A percentile compares a stretch with the other conserved stretches of the same genome.
phyloP scores from a whole-genome alignment of 2,329 filamentous ascomycete genomes.

The Aspergillus amoenus region DNA sequence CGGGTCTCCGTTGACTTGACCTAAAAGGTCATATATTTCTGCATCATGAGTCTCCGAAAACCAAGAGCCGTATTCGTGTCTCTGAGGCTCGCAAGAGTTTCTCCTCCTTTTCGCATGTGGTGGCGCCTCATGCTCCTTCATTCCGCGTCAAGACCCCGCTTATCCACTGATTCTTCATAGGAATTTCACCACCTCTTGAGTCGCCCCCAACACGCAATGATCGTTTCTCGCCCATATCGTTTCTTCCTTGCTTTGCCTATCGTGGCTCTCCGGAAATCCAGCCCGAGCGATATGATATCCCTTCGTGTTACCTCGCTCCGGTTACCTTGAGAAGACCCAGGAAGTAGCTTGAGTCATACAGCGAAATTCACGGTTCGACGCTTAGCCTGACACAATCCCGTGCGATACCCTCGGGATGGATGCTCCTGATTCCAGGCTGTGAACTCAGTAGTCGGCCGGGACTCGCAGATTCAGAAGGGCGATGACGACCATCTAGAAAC shows the following conservation, averaged over 20 bases:
- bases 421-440: background rate
- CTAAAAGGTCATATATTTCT: background rate
- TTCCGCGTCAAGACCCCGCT: conserved; percentile 13
- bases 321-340: background rate
- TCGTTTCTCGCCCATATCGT: background rate
- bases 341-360: background rate
- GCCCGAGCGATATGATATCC: background rate
- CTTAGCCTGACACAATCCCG: background rate
- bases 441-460: background rate
- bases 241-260: background rate
- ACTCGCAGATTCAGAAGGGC: background rate
- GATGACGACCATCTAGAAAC: background rate
- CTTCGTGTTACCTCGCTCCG: background rate
- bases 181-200: background rate
- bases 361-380: background rate
- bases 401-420: too few relatives aligned
- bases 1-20: background rate
- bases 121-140: conserved; percentile 9
- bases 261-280: too few relatives aligned
- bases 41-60: background rate
- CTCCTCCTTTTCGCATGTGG: background rate
- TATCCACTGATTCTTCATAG: conserved; percentile 6
- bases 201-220: too few relatives aligned
- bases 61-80: background rate
- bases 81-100: background rate